phyloP scores from a whole-genome alignment of 2,329 filamentous ascomycete genomes.

The Cladosporium sp. region DNA sequence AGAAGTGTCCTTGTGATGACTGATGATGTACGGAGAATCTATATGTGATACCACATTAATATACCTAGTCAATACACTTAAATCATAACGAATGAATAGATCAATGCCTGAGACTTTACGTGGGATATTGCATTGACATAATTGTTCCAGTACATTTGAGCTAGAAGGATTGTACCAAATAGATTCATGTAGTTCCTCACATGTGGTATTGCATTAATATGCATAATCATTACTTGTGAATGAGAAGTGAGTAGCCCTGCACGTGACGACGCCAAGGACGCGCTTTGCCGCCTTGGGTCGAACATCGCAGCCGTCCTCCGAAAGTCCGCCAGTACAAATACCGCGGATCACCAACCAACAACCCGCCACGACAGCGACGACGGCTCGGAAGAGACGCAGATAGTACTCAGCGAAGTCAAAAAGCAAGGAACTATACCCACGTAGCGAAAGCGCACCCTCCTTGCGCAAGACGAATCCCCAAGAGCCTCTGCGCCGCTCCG shows the following conservation, averaged over 20 bases:
- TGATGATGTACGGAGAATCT: background rate
- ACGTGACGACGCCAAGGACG: slow-evolving; percentile 14
- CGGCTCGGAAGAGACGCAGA: slow-evolving; percentile 8
- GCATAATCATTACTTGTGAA: background rate
- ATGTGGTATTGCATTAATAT: background rate
- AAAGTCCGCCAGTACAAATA: slow-evolving; percentile 17
- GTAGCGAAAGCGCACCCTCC: slow-evolving; percentile 7
- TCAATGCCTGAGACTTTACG: background rate
- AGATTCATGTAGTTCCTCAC: background rate
- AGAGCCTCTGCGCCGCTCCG: slow-evolving; percentile 8
- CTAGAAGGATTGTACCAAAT: background rate
- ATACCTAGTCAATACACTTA: background rate
- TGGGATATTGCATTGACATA: background rate
- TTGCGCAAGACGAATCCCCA: background rate
- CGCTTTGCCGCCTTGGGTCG: slow-evolving; percentile 8
- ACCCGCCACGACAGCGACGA: slow-evolving; percentile 14
- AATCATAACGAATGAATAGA: background rate
- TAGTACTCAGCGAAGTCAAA: slow-evolving; percentile 4
- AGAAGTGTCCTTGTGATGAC: background rate
- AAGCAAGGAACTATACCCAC: slow-evolving; percentile 18
- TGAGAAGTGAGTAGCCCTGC: background rate
- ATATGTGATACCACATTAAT: background rate
- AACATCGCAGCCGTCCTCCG: slow-evolving; percentile 14
- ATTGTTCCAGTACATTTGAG: background rate
- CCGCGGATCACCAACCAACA: slow-evolving; percentile 16